These are phyloP conservation scores for Aspergillus pseudonomiae DNA, from an alignment of 2,329 filamentous ascomycete genomes.

Conservation along the genomic window DNA sequence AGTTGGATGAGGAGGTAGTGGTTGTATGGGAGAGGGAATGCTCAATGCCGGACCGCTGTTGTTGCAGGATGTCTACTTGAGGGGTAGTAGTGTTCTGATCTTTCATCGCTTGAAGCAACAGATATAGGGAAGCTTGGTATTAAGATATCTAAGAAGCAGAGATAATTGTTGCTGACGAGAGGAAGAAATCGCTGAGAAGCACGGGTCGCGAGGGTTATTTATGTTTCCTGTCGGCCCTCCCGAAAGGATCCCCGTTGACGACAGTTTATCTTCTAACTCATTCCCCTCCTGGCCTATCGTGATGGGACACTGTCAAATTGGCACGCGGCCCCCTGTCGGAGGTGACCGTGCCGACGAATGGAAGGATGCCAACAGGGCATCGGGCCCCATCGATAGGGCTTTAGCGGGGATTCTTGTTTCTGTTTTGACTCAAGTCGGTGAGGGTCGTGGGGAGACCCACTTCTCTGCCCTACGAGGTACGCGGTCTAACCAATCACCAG, in stretches of 20 bases:
- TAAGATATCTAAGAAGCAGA: neutral
- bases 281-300: neutral
- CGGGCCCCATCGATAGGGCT: slow-evolving; percentile 29
- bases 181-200: neutral
- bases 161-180: neutral
- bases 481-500: neutral
- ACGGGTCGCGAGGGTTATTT: slow-evolving; percentile 2
- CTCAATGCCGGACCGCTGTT: neutral
- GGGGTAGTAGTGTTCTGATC: slow-evolving; percentile 1
- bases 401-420: slow-evolving; percentile 18
- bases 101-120: slow-evolving; percentile 8
- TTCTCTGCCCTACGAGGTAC: slow-evolving; percentile 16
- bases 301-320: neutral
- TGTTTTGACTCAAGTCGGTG: slow-evolving; percentile 15
- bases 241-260: neutral
- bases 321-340: slow-evolving; percentile 8
- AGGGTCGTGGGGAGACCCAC: slow-evolving; percentile 11
- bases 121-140: neutral
- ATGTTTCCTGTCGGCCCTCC: neutral
- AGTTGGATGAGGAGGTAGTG: slow-evolving; percentile 19
- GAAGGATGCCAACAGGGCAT: slow-evolving; percentile 17
- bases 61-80: slow-evolving; percentile 6
- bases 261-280: neutral
- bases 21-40: slow-evolving; percentile 25
- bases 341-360: slow-evolving; percentile 18